Conservation (phyloP, 129 eudicot genomes). For the Apium graveolens region DNA sequence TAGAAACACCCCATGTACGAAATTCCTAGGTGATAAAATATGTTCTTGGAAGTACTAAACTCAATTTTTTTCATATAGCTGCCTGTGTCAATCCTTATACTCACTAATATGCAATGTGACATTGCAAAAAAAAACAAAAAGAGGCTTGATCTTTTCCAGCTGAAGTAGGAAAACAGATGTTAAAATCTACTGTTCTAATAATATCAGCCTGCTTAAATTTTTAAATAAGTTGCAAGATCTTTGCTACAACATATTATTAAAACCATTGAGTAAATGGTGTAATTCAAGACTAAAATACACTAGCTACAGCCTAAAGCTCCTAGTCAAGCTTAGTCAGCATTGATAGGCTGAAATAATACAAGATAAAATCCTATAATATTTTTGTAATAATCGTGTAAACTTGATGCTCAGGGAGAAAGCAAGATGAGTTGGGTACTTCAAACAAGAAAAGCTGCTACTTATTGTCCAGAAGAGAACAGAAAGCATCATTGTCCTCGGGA, state of each 20-base stretch:
- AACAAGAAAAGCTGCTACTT: slow-evolving; percentile 7
- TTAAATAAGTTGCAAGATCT: background rate
- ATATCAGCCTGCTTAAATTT: background rate
- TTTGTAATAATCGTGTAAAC: background rate
- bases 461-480: slow-evolving; percentile 21
- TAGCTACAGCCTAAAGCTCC: background rate
- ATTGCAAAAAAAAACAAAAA: background rate
- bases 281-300: background rate
- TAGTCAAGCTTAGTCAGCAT: background rate
- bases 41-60: background rate
- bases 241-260: background rate
- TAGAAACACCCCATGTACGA: background rate
- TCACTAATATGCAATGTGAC: background rate
- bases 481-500: slow-evolving; percentile 21
- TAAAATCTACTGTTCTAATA: background rate
- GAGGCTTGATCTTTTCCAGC: background rate
- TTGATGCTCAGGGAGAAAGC: background rate
- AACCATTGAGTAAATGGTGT: background rate
- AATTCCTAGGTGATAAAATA: background rate
- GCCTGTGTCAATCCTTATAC: background rate
- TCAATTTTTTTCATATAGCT: background rate
- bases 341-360: background rate
- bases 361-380: background rate
- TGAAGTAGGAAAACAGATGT: background rate
- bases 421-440: slow-evolving; percentile 13